Evolutionary conservation across 192 early-diverging fungal species (phyloP).

Genomic region (Gamsiella multidivaricata): DNA sequence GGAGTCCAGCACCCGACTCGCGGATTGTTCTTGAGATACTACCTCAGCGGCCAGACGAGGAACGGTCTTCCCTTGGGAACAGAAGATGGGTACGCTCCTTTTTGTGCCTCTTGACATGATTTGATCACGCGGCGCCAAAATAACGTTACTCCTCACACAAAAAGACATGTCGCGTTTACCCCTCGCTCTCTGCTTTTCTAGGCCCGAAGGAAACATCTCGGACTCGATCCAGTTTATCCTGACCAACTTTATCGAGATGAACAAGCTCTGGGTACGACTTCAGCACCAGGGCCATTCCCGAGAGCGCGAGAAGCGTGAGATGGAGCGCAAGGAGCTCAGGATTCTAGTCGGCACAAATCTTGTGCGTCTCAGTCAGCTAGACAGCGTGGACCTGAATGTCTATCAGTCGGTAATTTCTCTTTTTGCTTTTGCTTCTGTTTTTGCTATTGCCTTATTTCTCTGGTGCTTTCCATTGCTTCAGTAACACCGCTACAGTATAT

Average conservation of each 20-base stretch:
- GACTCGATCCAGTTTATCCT: slow-evolving; percentile 97
- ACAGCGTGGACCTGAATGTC: slow-evolving; percentile 83
- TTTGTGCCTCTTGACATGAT: slow-evolving; percentile 5
- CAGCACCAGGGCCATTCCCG: slow-evolving; percentile 96
- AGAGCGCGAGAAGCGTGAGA: slow-evolving; percentile 95
- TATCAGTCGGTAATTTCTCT: slow-evolving; percentile 73
- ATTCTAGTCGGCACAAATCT: slow-evolving; percentile 98
- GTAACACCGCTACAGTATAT: neutral
- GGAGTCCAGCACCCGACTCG: slow-evolving; percentile 99
- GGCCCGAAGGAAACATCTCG: slow-evolving; percentile 84
- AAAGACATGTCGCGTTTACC: no score
- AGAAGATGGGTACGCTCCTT: slow-evolving; percentile 59
- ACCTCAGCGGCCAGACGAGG: slow-evolving; percentile 93
- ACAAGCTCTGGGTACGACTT: slow-evolving; percentile 99
- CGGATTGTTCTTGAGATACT: slow-evolving; percentile 96
- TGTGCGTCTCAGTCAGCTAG: slow-evolving; percentile 92
- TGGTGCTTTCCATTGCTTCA: neutral
- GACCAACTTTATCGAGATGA: slow-evolving; percentile 99
- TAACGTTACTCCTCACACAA: neutral
- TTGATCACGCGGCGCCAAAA: neutral
- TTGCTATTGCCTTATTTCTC: neutral
- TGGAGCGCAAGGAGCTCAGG: slow-evolving; percentile 94
- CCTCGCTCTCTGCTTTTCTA: slow-evolving; percentile 19
- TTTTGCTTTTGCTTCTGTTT: neutral
- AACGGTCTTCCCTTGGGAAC: slow-evolving; percentile 91